Evolutionary conservation across 371 early-diverging fungal genomes (phyloP), one percentile per base, ranked within the genome.

Genomic region (Saksenaea oblongispora): DNA sequence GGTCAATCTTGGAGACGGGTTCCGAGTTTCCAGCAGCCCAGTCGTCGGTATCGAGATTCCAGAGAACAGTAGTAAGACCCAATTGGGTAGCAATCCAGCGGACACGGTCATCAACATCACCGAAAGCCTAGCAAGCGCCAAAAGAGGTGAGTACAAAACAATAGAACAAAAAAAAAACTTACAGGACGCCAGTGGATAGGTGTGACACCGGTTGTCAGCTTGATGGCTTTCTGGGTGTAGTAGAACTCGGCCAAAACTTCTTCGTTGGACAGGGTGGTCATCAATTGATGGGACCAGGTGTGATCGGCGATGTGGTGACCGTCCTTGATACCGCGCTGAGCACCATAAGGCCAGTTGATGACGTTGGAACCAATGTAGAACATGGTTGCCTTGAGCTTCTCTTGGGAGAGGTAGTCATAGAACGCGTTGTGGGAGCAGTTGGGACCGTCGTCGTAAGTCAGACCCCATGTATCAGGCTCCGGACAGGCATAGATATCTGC

Each of bases 181-280:
- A 69, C 71, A 61, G 85, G 84, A 59, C 87, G 80, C 80, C 76
- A 80, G 77, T 82, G 82, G 36, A 71, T 59, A n/a, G 86, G 85
- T 18, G 82, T 81, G 31, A 79, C 56, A 58, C 86, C 86, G 51
- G 79, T 79, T 11, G 80, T 73, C 14, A 78, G 70, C 70, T 86
- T 77, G 66, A 88, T 82, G 26, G 80, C 76, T 59, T 79, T 80
- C 59, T 72, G 72, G 17, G 80, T 78, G 56, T 72, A 80, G 60
- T 84, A 76, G 18, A 87, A 61, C 69, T 89, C 87, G 51, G 87
- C 82, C 34, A 86, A 71, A 8, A 89, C 73, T 65, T 84, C 76
- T 26, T 82, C 67, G 65, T 80, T 84, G 28, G 79, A 73, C 59
- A 83, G 65, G 10, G 84, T 76, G 26, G 87, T 84, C 67, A 85